Percentiles rank a stretch among this genome's conserved stretches.
Conservation (phyloP, 164 flowering plant species). For the Houttuynia cordata region DNA sequence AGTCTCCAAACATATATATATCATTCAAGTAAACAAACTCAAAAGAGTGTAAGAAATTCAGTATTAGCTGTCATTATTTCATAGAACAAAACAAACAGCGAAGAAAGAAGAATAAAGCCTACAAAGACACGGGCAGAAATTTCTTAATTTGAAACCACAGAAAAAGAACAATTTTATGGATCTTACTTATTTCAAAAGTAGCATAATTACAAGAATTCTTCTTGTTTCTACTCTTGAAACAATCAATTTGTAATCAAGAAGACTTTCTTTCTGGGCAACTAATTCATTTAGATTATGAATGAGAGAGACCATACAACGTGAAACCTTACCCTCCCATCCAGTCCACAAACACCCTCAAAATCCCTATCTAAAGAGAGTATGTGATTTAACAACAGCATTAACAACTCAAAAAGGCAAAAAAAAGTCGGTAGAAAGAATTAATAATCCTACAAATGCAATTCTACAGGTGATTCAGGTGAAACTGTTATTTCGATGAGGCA, state of each 20-base stretch:
- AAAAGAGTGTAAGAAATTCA: background rate
- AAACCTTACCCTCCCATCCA: background rate
- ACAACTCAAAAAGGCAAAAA: background rate
- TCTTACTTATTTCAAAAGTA: background rate
- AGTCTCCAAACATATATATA: too few relatives aligned
- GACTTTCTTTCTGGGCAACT: conserved; percentile 2
- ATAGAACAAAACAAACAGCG: too few relatives aligned
- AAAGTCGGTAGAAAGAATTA: conserved; percentile 30
- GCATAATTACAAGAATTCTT: conserved; percentile 1
- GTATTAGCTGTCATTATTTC: too few relatives aligned
- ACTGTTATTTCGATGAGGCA: conserved; percentile 72
- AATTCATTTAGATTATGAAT: background rate
- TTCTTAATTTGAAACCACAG: background rate
- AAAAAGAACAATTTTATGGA: background rate
- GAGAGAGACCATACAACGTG: background rate
- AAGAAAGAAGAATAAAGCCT: background rate
- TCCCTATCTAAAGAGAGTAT: conserved; percentile 8
- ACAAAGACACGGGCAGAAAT: background rate
- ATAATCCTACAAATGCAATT: conserved; percentile 36
- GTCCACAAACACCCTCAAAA: conserved; percentile 6
- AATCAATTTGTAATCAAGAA: conserved; percentile 2
- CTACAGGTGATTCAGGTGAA: conserved; percentile 24
- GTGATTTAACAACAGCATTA: conserved; percentile 8
- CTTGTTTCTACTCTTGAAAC: background rate
- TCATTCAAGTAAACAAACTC: too few relatives aligned